These are phyloP conservation scores for Aspergillus neotritici DNA, from an alignment of 2,329 filamentous ascomycete species.

Conservation along the genomic window DNA sequence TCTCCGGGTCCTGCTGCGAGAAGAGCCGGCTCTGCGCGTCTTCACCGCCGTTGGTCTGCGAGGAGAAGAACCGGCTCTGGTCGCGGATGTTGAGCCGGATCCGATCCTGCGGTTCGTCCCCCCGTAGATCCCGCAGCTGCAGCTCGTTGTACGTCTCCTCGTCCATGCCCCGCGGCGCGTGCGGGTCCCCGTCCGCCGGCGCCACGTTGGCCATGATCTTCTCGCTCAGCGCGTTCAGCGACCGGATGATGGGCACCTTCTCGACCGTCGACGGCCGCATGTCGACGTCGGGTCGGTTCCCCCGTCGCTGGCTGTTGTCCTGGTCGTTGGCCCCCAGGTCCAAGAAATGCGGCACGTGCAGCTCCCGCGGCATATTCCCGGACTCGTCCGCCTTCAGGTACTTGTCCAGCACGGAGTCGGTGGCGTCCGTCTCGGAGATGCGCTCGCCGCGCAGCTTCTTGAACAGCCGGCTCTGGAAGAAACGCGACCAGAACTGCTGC, in stretches of 20 bases:
- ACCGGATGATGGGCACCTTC: slow-evolving; percentile 82
- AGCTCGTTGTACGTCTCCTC: slow-evolving; percentile 70
- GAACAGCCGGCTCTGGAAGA: slow-evolving; percentile 84
- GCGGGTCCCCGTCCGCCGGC: slow-evolving; percentile 65
- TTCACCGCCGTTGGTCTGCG: slow-evolving; percentile 40
- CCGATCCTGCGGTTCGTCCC: slow-evolving; percentile 65
- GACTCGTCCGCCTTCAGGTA: slow-evolving; percentile 71
- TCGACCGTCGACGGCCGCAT: slow-evolving; percentile 72
- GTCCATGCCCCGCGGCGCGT: slow-evolving; percentile 61
- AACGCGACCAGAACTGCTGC: slow-evolving; percentile 83
- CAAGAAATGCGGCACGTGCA: slow-evolving; percentile 79
- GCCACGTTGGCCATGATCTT: slow-evolving; percentile 88
- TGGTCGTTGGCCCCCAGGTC: slow-evolving; percentile 92
- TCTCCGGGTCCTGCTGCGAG: slow-evolving; percentile 61
- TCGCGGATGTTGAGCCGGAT: slow-evolving; percentile 85
- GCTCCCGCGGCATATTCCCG: slow-evolving; percentile 43
- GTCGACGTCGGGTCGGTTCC: slow-evolving; percentile 82
- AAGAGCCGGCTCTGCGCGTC: slow-evolving; percentile 53
- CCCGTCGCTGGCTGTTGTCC: slow-evolving; percentile 79
- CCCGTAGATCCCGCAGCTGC: slow-evolving; percentile 71
- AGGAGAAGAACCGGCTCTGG: slow-evolving; percentile 75
- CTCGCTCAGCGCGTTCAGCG: slow-evolving; percentile 83
- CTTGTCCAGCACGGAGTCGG: slow-evolving; percentile 75
- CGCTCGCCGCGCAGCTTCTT: slow-evolving; percentile 90
- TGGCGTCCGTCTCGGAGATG: slow-evolving; percentile 68